Evolutionary conservation across 192 early-diverging fungal species (phyloP), one percentile per base, ranked within the genome.

Genomic region (Linnemannia hyalina): DNA sequence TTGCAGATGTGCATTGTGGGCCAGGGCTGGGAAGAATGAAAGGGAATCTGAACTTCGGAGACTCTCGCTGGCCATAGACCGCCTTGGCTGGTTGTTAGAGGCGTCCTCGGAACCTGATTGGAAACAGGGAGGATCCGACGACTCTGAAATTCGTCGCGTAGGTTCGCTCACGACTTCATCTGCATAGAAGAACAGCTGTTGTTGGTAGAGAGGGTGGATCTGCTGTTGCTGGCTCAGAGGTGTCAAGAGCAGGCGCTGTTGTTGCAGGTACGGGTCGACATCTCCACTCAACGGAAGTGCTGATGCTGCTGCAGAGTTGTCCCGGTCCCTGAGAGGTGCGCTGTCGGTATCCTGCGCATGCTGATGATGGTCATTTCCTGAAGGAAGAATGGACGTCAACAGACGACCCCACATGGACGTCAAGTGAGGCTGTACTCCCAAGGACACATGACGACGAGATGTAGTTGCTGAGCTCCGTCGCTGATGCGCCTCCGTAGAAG

Each of bases 151-250:
- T 57, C 60, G 60, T 46, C 77, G 54, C 49, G 18, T 18, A 9
- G 32, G 26, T 23, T 49, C 69, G n/a, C 77, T 80, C 1, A 76
- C 22, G 5, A 81, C 75, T 36, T 77, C 79, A 46, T 86, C 84
- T 8, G 75, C 84, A 55, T 86, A 86, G 46, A 86, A 86, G 54
- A 71, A 86, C 18, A 86, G 68, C 40, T 86, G 84, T 6, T 86
- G 84, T 26, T 81, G 84, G 47, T 63, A 80, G 0, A 72, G 75
- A 1, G 79, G 78, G 32, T 85, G 77, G n/a, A 70, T 32, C 1
- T n/a, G 35, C 52, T 75, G 77, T 18, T 68, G 72, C 22, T 73
- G 75, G 41, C 44, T 77, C 23, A 69, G 6, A 13, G 70, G 74
- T 8, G 84, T 47, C 42, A 81, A 80, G 41, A 86, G 54, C 4